phyloP scores from a whole-genome alignment of 257 asterid species.

The Salvia miltiorrhiza region DNA sequence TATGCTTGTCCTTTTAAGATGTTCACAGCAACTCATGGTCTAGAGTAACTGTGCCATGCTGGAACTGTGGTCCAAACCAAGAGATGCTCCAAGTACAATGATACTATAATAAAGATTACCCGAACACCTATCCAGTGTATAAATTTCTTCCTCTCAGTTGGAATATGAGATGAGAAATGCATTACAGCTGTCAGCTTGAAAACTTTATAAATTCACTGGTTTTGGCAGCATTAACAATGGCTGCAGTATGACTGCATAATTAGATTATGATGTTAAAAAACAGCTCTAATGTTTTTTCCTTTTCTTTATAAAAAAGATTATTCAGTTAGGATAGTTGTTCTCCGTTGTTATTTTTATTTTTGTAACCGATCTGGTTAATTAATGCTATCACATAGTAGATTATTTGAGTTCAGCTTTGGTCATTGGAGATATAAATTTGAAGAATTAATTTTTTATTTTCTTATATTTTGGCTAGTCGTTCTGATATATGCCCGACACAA shows the following conservation, averaged over 20 bases:
- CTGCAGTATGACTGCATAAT: not conserved
- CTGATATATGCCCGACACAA: constrained; percentile 23
- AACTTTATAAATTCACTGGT: not conserved
- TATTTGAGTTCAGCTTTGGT: constrained; percentile 1
- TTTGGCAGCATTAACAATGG: not conserved
- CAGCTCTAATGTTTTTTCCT: not conserved
- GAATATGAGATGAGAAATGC: not conserved
- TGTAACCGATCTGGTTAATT: not conserved
- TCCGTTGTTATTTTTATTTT: not conserved
- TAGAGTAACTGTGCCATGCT: not conserved
- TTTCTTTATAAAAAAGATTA: not conserved
- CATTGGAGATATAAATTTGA: not conserved
- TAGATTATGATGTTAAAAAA: not conserved
- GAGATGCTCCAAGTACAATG: not conserved
- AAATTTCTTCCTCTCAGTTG: not conserved
- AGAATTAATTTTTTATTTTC: not conserved
- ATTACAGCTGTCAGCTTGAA: constrained; percentile 3
- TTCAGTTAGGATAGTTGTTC: not conserved
- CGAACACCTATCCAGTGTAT: not conserved
- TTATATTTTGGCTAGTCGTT: constrained; percentile 21
- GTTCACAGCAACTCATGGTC: no score
- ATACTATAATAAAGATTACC: not conserved
- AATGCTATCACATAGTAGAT: not conserved
- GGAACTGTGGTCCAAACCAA: not conserved
- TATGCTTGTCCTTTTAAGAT: no score